A percentile compares a stretch with the other conserved stretches of the same genome.
Evolutionary conservation across 2,329 filamentous ascomycete genomes (phyloP).

Genomic region (Cercospora sp.): DNA sequence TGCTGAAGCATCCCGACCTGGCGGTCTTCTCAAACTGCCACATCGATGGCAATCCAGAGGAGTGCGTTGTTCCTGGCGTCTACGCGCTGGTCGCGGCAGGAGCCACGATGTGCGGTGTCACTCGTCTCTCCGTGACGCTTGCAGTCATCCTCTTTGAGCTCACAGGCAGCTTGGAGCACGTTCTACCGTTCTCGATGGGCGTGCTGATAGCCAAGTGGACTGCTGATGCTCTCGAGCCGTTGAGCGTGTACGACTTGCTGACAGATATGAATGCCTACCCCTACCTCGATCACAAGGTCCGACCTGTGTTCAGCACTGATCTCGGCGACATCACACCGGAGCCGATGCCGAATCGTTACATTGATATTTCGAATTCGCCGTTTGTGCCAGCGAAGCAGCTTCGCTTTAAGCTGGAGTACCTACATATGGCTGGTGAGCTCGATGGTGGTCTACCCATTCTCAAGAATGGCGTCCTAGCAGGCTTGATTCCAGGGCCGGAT

Average conservation of each 20-base stretch:
- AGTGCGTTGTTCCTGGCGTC: conserved; percentile 93
- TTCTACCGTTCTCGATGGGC: conserved; percentile 87
- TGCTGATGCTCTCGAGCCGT: conserved; percentile 88
- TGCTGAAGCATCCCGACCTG: conserved; percentile 70
- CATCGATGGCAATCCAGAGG: conserved; percentile 64
- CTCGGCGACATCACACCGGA: conserved; percentile 83
- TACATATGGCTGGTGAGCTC: conserved; percentile 84
- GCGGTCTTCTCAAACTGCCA: conserved; percentile 74
- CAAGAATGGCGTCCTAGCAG: conserved; percentile 75
- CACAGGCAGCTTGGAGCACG: conserved; percentile 91
- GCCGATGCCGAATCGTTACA: conserved; percentile 71
- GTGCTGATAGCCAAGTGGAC: conserved; percentile 98
- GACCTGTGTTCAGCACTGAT: conserved; percentile 85
- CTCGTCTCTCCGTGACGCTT: conserved; percentile 85
- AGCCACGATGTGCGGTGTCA: conserved; percentile 97
- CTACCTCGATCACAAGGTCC: conserved; percentile 94
- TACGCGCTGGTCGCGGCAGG: conserved; percentile 94
- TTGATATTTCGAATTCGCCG: conserved; percentile 83
- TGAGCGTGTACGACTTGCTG: conserved; percentile 91
- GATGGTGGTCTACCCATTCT: conserved; percentile 90
- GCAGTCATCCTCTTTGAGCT: conserved; percentile 95
- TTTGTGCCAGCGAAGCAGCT: conserved; percentile 75
- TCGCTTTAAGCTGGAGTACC: conserved; percentile 74
- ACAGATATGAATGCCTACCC: conserved; percentile 98
- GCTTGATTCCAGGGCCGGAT: conserved; percentile 89